These are phyloP conservation scores for Solanum gracilifrons DNA, from an alignment of 257 asterid species.

Conservation along the genomic window DNA sequence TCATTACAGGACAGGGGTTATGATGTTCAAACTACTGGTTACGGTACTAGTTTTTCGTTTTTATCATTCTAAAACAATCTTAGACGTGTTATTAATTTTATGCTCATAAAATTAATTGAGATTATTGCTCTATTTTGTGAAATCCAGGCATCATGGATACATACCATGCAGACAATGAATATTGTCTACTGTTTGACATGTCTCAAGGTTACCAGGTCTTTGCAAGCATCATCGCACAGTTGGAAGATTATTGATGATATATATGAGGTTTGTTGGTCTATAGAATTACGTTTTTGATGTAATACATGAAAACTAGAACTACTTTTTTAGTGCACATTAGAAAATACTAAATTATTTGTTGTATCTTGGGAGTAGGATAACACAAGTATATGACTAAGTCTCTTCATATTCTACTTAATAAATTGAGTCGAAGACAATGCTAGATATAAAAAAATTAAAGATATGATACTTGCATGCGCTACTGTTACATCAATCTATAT, in stretches of 20 bases:
- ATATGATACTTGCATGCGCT: background rate
- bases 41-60: slow-evolving; percentile 37
- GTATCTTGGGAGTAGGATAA: no score
- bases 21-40: slow-evolving; percentile 90
- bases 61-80: background rate
- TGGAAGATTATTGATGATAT: slow-evolving; percentile 39
- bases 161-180: slow-evolving; percentile 90
- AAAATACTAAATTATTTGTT: no score
- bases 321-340: no score
- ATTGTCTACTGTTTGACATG: slow-evolving; percentile 85
- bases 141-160: slow-evolving; percentile 88
- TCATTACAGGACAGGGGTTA: slow-evolving; percentile 73
- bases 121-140: no score
- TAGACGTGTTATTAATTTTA: no score
- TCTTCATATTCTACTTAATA: background rate
- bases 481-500: background rate
- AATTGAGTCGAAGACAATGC: background rate
- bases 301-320: background rate
- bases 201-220: slow-evolving; percentile 80
- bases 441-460: no score
- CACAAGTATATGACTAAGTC: no score
- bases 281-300: background rate
- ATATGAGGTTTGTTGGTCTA: background rate
- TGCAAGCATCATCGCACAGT: slow-evolving; percentile 57
- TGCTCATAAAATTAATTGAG: no score